Evolutionary conservation across 2,329 filamentous ascomycete species (phyloP).

Genomic region (Sporothrix pseudoabietina): DNA sequence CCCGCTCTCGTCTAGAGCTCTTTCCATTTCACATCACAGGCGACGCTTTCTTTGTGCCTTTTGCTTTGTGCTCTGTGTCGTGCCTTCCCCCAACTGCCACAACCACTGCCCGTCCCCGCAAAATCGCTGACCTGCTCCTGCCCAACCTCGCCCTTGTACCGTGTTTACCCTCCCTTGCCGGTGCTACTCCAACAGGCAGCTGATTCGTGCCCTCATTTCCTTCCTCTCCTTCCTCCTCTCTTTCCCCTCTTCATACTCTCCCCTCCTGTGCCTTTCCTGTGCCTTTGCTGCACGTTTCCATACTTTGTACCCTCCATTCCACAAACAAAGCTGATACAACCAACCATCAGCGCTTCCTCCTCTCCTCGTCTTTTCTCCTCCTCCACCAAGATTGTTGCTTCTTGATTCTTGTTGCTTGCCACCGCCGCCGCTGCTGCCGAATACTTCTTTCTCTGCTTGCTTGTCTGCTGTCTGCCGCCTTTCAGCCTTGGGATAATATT

Average conservation of each 20-base stretch:
- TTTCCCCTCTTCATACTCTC: not conserved
- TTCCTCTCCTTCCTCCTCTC: not conserved
- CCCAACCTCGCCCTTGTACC: not conserved
- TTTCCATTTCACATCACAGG: not conserved
- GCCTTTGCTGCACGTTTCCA: conserved; percentile 1
- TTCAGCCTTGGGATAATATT: not conserved
- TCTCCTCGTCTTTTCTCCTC: not conserved
- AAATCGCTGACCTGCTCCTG: conserved; percentile 15
- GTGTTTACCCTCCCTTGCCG: conserved; percentile 24
- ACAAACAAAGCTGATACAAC: conserved; percentile 20
- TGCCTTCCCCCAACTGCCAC: conserved; percentile 27
- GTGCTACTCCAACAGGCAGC: conserved; percentile 22
- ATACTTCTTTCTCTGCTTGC: not conserved
- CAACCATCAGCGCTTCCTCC: conserved; percentile 3
- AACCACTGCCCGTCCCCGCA: conserved; percentile 11
- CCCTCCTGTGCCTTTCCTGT: not conserved
- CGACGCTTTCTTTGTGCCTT: not conserved
- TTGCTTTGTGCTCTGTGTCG: not conserved
- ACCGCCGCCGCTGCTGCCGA: conserved; percentile 9
- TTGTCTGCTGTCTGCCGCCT: conserved; percentile 8
- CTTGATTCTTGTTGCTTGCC: conserved; percentile 22
- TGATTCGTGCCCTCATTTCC: conserved; percentile 21
- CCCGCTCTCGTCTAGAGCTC: conserved; percentile 4
- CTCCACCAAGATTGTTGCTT: not conserved
- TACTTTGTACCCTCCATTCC: conserved; percentile 9